Percentiles rank a stretch among this genome's conserved stretches.
phyloP scores from a whole-genome alignment of 176 grass and related monocot genomes.

The Paspalum notatum region DNA sequence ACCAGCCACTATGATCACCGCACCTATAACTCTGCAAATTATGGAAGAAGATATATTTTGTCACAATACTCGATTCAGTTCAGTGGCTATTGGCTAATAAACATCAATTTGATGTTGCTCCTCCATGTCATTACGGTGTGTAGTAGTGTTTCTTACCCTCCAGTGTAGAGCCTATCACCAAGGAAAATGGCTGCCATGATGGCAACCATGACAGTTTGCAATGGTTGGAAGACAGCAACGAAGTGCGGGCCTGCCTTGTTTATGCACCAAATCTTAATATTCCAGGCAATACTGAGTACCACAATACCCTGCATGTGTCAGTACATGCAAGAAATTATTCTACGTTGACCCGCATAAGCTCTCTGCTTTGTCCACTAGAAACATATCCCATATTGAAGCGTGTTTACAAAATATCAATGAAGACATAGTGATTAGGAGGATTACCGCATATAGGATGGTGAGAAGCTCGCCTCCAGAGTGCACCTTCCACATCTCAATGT shows the following conservation, averaged over 20 bases:
- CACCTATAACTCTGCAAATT: background rate
- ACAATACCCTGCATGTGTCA: constrained; percentile 44
- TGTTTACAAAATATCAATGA: background rate
- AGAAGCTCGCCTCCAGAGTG: constrained; percentile 55
- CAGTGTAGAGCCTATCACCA: constrained; percentile 54
- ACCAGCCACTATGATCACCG: background rate
- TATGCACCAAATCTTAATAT: constrained; percentile 66
- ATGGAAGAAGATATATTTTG: background rate
- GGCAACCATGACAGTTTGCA: constrained; percentile 62
- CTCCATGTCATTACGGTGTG: background rate
- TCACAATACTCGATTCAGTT: background rate
- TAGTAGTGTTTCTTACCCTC: constrained; percentile 47
- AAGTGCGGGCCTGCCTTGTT: constrained; percentile 59
- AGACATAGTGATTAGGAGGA: background rate
- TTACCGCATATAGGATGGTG: constrained; percentile 72
- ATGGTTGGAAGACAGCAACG: constrained; percentile 59
- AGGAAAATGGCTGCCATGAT: constrained; percentile 59
- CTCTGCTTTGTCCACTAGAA: background rate
- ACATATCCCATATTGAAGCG: background rate
- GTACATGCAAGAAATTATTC: background rate
- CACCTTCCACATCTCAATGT: constrained; percentile 60
- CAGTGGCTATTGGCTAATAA: too few relatives aligned
- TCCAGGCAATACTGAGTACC: constrained; percentile 53
- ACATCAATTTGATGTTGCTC: background rate
- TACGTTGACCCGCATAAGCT: background rate